These are phyloP conservation scores for Exophiala lecanii-corni DNA, from an alignment of 2,329 filamentous ascomycete genomes.

Conservation along the genomic window DNA sequence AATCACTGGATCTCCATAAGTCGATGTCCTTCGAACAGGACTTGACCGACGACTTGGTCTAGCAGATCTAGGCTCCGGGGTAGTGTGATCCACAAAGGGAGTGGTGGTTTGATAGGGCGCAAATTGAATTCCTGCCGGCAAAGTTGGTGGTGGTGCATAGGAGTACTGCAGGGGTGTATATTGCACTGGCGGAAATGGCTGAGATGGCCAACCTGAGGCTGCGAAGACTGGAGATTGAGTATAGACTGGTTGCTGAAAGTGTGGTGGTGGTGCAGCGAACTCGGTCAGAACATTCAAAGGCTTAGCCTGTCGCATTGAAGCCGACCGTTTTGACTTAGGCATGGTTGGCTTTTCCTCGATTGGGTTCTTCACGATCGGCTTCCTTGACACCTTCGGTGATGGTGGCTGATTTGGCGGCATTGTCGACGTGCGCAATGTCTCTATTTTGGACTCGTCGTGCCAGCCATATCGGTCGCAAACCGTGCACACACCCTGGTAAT, in stretches of 20 bases:
- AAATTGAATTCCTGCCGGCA: slow-evolving; percentile 10
- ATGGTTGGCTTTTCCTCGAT: no score
- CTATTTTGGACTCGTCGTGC: slow-evolving; percentile 25
- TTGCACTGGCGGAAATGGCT: slow-evolving; percentile 14
- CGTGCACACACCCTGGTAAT: slow-evolving; percentile 33
- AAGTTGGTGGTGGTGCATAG: slow-evolving; percentile 8
- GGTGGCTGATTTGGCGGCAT: slow-evolving; percentile 11
- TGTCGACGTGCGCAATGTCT: slow-evolving; percentile 4
- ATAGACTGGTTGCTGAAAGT: slow-evolving; percentile 12
- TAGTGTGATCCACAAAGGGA: no score
- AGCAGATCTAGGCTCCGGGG: slow-evolving; percentile 14
- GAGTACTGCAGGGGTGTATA: slow-evolving; percentile 12
- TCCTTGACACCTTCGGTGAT: slow-evolving; percentile 13
- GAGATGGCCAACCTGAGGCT: slow-evolving; percentile 8
- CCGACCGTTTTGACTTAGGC: neutral
- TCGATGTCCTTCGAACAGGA: slow-evolving; percentile 8
- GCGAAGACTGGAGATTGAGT: slow-evolving; percentile 5
- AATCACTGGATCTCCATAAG: slow-evolving; percentile 20
- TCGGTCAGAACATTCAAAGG: slow-evolving; percentile 13
- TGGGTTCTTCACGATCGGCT: neutral
- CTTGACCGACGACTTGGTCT: slow-evolving; percentile 15
- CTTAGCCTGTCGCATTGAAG: slow-evolving; percentile 7
- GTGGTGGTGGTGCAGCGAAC: slow-evolving; percentile 8
- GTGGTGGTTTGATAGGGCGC: slow-evolving; percentile 8
- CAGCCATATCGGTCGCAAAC: slow-evolving; percentile 35